Evolutionary conservation across 345 rosid genomes (phyloP).

Genomic region (Rhizophora mangle): DNA sequence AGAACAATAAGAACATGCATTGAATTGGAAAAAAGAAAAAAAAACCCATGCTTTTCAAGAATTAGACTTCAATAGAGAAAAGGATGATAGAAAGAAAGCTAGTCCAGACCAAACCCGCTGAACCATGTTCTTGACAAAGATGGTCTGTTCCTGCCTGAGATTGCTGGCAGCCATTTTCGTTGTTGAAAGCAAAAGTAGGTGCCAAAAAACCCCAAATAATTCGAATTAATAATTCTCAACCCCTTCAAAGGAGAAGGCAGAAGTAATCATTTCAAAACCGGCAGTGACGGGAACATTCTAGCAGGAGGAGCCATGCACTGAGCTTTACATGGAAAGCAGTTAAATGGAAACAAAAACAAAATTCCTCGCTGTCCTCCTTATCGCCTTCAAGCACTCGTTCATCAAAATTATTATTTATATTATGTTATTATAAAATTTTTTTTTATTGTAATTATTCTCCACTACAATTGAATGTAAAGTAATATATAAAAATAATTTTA

Average conservation of each 20-base stretch:
- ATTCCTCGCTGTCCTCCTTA: too few relatives aligned
- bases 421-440: too few relatives aligned
- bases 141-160: constrained; percentile 1
- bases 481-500: too few relatives aligned
- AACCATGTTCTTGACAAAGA: background rate
- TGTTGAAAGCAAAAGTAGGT: background rate
- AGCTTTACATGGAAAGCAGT: background rate
- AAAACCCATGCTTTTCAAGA: background rate
- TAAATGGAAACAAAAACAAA: background rate
- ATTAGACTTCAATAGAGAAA: background rate
- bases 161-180: constrained; percentile 1
- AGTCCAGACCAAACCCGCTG: background rate
- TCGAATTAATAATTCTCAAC: too few relatives aligned
- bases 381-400: too few relatives aligned
- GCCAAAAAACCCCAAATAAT: too few relatives aligned
- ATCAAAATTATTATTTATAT: too few relatives aligned
- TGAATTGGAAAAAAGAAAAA: background rate
- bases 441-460: too few relatives aligned
- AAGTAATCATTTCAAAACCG: background rate
- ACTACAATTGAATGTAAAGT: too few relatives aligned
- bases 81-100: too few relatives aligned
- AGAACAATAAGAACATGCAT: too few relatives aligned
- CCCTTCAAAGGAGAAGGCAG: background rate
- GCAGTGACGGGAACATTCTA: background rate
- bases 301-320: constrained; percentile 1